Evolutionary conservation across 2,329 filamentous ascomycete species (phyloP).

Genomic region (Hymenoscyphus infarciens): DNA sequence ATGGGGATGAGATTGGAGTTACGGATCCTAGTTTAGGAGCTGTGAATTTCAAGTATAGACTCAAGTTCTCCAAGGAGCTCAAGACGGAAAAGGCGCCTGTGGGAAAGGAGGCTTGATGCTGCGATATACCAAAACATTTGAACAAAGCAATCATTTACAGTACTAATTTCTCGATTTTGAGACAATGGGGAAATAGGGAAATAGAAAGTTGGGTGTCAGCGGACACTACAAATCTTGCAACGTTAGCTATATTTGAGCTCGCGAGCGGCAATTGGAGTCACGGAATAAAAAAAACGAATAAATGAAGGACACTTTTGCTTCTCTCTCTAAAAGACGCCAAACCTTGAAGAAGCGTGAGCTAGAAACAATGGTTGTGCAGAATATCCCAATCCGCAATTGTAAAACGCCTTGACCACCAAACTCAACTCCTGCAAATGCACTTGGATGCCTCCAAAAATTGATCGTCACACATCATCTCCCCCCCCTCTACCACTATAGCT

Average conservation of each 20-base stretch:
- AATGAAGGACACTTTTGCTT: background rate
- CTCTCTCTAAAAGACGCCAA: background rate
- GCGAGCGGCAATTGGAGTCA: background rate
- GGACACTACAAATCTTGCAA: background rate
- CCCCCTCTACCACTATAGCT: background rate
- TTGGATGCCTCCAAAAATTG: slow-evolving; percentile 1
- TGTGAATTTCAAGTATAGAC: slow-evolving; percentile 34
- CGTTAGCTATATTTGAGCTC: background rate
- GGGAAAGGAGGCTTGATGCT: background rate
- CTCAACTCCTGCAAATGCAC: slow-evolving; percentile 3
- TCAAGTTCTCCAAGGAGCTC: slow-evolving; percentile 29
- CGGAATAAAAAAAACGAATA: background rate
- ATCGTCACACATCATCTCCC: slow-evolving; percentile 3
- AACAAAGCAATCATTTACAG: background rate
- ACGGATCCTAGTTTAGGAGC: slow-evolving; percentile 81
- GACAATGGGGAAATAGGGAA: background rate
- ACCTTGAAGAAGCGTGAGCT: background rate
- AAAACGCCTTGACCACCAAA: background rate
- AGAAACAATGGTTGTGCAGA: background rate
- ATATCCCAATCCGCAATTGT: background rate
- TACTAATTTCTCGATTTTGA: background rate
- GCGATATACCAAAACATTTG: background rate
- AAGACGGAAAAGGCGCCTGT: background rate
- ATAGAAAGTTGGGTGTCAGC: background rate
- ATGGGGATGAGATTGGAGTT: slow-evolving; percentile 87